Evolutionary conservation across 768 basidiomycete species (phyloP).

Genomic region (Cantharellus cinnabarinus): DNA sequence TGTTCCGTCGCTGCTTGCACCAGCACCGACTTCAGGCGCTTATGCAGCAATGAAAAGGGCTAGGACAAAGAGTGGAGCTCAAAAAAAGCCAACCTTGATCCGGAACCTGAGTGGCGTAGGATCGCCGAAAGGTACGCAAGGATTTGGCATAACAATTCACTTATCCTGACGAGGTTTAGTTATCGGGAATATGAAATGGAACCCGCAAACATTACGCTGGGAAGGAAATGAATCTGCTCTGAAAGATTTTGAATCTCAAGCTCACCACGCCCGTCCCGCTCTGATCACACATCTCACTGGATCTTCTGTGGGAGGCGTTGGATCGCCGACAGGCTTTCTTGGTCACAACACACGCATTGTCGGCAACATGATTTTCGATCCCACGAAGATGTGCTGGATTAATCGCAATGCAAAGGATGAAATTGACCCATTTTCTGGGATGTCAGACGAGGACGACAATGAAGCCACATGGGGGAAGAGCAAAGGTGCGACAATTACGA

Average conservation of each 20-base stretch:
- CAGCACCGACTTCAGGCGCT: not conserved
- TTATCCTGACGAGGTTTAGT: constrained; percentile 26
- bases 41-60: not conserved
- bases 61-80: not conserved
- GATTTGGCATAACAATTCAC: not conserved
- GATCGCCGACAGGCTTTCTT: constrained; percentile 56
- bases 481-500: constrained; percentile 54
- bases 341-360: constrained; percentile 70
- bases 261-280: constrained; percentile 72
- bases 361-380: constrained; percentile 97
- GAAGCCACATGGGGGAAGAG: constrained; percentile 38
- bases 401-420: constrained; percentile 80
- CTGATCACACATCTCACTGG: constrained; percentile 88
- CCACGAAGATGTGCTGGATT: constrained; percentile 86
- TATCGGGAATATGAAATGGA: constrained; percentile 95
- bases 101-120: constrained; percentile 52
- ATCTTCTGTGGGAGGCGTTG: constrained; percentile 38
- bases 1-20: not conserved
- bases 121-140: constrained; percentile 48
- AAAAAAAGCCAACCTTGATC: constrained; percentile 61
- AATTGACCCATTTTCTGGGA: constrained; percentile 84
- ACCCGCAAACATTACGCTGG: constrained; percentile 76
- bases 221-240: constrained; percentile 90
- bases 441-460: constrained; percentile 61
- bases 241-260: constrained; percentile 68